Conservation (phyloP, 805 yeast species). For the Kodamaea nitidulidarum region DNA sequence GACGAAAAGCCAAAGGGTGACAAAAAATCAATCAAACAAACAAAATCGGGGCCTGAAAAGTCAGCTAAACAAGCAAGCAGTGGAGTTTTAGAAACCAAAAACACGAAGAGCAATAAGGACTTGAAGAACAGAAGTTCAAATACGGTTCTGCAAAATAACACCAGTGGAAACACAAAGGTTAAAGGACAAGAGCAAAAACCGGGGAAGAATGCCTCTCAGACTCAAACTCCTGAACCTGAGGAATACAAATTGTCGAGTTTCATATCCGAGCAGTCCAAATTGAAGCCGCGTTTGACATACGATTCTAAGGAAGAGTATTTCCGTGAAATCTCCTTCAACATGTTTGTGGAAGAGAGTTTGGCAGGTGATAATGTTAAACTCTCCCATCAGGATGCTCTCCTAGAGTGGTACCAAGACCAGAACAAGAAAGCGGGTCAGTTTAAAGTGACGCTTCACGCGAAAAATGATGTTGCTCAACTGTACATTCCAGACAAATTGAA, state of each 20-base stretch:
- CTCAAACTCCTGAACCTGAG: constrained; percentile 3
- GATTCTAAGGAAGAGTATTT: constrained; percentile 50
- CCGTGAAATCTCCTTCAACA: constrained; percentile 55
- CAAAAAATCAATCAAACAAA: neutral
- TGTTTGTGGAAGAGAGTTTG: constrained; percentile 58
- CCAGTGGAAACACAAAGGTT: too few species aligned
- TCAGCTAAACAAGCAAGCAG: too few species aligned
- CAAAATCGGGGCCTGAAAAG: neutral
- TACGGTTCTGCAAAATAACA: too few species aligned
- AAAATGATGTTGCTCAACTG: constrained; percentile 47
- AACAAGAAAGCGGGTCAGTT: constrained; percentile 38
- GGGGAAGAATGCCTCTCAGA: neutral
- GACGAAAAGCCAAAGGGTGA: neutral
- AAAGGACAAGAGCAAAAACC: too few species aligned
- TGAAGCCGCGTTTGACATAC: constrained; percentile 43
- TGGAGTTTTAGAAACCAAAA: too few species aligned
- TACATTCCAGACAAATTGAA: constrained; percentile 49
- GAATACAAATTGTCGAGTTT: constrained; percentile 6
- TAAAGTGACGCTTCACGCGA: constrained; percentile 39
- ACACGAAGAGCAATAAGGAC: too few species aligned
- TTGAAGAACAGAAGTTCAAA: too few species aligned
- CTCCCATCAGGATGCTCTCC: constrained; percentile 39
- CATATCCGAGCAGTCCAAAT: constrained; percentile 7
- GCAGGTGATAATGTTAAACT: constrained; percentile 37
- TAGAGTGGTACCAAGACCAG: constrained; percentile 50